Evolutionary conservation across 306 rosid species (phyloP).

Genomic region (Medicago lupulina): DNA sequence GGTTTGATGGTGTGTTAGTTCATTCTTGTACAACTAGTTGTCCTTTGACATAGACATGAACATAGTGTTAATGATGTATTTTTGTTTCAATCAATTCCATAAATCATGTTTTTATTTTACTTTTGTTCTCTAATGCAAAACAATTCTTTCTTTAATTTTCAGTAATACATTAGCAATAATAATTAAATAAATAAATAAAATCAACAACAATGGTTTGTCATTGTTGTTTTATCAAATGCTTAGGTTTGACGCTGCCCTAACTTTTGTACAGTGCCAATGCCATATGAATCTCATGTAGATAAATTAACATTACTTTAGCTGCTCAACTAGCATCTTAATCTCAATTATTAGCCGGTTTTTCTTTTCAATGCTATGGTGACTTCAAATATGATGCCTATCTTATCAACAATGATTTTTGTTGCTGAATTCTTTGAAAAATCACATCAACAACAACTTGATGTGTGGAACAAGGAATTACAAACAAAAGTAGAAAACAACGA

Average conservation of each 20-base stretch:
- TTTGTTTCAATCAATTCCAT: conserved; percentile 13
- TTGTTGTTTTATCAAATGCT: conserved; percentile 24
- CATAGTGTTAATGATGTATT: conserved; percentile 26
- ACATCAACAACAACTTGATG: too few relatives aligned
- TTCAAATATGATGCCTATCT: conserved; percentile 27
- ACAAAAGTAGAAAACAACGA: too few relatives aligned
- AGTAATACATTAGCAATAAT: too few relatives aligned
- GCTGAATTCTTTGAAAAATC: too few relatives aligned
- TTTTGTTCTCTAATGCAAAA: too few relatives aligned
- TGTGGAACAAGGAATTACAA: too few relatives aligned
- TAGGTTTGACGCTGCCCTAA: conserved; percentile 29
- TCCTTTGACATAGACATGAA: conserved; percentile 24
- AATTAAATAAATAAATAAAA: too few relatives aligned
- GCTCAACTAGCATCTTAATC: neutral
- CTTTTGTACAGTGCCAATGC: neutral
- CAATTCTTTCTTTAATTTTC: too few relatives aligned
- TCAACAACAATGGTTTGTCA: neutral
- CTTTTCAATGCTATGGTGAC: conserved; percentile 4
- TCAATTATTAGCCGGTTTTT: neutral
- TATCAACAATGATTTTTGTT: too few relatives aligned
- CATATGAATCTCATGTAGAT: too few relatives aligned
- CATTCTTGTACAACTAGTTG: conserved; percentile 8
- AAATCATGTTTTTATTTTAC: too few relatives aligned
- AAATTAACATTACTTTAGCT: too few relatives aligned
- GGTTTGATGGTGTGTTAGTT: neutral